Evolutionary conservation across 2,329 filamentous ascomycete species (phyloP), one percentile per base, ranked within the genome.

Genomic region (Clonostachys sp.): DNA sequence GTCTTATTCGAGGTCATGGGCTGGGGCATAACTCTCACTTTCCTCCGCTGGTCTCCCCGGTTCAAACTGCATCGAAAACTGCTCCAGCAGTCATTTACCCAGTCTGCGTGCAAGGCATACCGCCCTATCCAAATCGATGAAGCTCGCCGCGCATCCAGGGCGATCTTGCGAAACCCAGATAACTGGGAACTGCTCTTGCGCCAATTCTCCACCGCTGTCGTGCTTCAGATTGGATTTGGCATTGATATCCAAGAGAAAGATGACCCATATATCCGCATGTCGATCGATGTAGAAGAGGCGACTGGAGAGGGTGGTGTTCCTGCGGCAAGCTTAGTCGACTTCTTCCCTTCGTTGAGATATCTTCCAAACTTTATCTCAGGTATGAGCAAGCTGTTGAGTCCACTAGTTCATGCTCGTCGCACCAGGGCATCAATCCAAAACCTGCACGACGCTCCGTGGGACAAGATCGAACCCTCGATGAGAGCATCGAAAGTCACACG

Each of bases 11-110:
- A 70, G 44, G 58, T 66, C 34, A 72, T 73, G 68, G 71, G 71
- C 18, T 77, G 72, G 72, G 60, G 63, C 17, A 65, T 66, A 39
- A 74, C 73, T 1, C 57, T 75, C 30, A 72, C 71, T 10, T 75
- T 75, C 49, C 57, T 74, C 2, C 62, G 58, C 47, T 71, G 65
- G 62, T 70, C 69, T 1, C 57, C 65, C n/a, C 55, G 55, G 33
- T 75, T 72, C 52, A 62, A 63, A n/a, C 53, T 69, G 48, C 73
- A 75, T 50, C 67, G 73, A 34, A 65, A 63, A 44, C 57, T 73
- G 24, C 57, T 75, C 16, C 73, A 76, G 48, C 64, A 59, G 36
- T 61, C 59, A n/a, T 74, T 75, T 50, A 64, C 64, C 17, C 66
- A 65, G 49, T 63, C 64, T 35, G 68, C 57, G 46, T 63, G 67